Evolutionary conservation across 345 rosid species (phyloP).

Genomic region (Salix udensis): DNA sequence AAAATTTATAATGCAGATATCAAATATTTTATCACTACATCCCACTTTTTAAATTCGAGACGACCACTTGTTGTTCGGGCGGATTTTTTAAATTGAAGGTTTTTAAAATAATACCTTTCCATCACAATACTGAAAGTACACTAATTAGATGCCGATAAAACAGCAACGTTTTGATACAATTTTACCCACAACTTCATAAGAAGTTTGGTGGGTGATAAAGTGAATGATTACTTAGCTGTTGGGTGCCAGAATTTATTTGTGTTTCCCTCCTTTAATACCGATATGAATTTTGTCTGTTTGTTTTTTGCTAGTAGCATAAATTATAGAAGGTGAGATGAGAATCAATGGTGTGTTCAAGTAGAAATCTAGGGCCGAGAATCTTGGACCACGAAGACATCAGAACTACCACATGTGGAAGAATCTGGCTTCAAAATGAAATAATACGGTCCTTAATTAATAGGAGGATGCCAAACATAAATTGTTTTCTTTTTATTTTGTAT

Average conservation of each 20-base stretch:
- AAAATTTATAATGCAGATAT: too few species aligned
- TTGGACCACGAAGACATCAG: neutral
- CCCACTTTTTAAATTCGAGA: too few species aligned
- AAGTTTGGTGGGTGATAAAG: neutral
- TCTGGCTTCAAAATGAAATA: neutral
- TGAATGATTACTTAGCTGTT: neutral
- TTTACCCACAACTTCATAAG: neutral
- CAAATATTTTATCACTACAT: too few species aligned
- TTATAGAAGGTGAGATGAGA: neutral
- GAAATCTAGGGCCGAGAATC: neutral
- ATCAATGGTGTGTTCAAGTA: neutral
- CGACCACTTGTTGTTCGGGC: neutral
- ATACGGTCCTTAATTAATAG: neutral
- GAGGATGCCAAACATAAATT: too few species aligned
- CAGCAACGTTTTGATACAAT: neutral
- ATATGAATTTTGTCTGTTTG: neutral
- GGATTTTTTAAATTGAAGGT: neutral
- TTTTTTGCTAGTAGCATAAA: neutral
- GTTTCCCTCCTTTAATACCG: neutral
- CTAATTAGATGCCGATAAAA: neutral
- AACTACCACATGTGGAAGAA: constrained; percentile 1
- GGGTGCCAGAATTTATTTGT: neutral
- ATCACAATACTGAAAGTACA: too few species aligned
- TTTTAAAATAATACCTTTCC: too few species aligned
- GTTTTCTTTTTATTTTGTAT: neutral